Percentiles rank a stretch among this genome's conserved stretches.
Conservation (phyloP, 495 filamentous ascomycete genomes). For the Aspergillus funiculosus region DNA sequence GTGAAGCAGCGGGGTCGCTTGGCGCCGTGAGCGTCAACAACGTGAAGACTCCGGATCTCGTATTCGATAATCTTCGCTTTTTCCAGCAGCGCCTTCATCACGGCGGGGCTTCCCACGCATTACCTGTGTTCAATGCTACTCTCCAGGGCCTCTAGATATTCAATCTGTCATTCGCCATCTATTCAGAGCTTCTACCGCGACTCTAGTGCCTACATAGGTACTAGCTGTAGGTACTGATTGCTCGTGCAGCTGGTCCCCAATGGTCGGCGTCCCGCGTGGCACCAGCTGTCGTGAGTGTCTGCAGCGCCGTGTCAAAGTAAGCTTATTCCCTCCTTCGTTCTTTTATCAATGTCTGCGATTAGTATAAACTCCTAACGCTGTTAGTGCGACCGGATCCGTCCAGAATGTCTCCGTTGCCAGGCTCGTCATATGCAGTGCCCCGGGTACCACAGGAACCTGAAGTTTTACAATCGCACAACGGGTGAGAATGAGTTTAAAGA, state of each 20-base stretch:
- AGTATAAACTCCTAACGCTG: not conserved
- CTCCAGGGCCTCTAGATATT: too few relatives aligned
- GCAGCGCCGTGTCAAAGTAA: conserved; percentile 30
- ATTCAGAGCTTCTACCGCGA: too few relatives aligned
- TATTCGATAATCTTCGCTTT: not conserved
- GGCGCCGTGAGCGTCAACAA: too few relatives aligned
- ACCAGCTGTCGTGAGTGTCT: conserved; percentile 36
- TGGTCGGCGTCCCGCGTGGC: conserved; percentile 40
- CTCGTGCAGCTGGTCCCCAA: conserved; percentile 5
- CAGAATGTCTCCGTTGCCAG: conserved; percentile 29
- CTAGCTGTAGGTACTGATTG: not conserved
- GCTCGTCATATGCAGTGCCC: conserved; percentile 25
- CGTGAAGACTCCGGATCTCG: not conserved
- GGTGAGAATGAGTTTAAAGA: conserved; percentile 2
- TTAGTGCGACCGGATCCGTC: conserved; percentile 29
- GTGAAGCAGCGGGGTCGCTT: too few relatives aligned
- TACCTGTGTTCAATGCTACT: not conserved
- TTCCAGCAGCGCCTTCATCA: not conserved
- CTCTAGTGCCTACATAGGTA: too few relatives aligned
- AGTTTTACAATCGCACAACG: conserved; percentile 18
- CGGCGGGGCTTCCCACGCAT: not conserved
- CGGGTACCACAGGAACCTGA: conserved; percentile 24
- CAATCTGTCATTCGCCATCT: too few relatives aligned
- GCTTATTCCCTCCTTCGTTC: not conserved
- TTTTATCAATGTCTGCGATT: not conserved